Evolutionary conservation across 2,329 filamentous ascomycete genomes (phyloP), one percentile per base, ranked within the genome.

Genomic region (Phyllosticta capitalensis): DNA sequence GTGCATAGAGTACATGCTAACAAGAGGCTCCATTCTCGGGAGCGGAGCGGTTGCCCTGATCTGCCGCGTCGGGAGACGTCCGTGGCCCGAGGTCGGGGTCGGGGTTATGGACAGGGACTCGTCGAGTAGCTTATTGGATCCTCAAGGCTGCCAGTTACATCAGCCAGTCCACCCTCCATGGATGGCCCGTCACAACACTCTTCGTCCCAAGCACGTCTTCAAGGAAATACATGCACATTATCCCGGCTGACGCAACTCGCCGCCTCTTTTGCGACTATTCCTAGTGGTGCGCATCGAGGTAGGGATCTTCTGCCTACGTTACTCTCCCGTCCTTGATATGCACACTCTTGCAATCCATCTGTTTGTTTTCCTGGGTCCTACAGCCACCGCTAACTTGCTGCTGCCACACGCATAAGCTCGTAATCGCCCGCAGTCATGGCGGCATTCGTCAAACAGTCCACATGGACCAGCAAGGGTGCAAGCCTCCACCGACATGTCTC

Each of bases 381-480:
- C 33, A 33, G 56, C 56, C 56, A 45, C 52, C 17, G 52, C 56
- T 51, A 59, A 59, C 52, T 54, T 33, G 56, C 56, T 33, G 56
- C 56, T 58, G 51, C 56, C 58, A 54, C 58, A 22, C 58, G 54
- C 51, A 53, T 24, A 60, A 60, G 58, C 58, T 60, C 58, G 58
- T 60, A 54, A 60, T 60, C 22, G 54, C 58, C 22, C 50, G 49
- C 58, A 56, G 54, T 48, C 30, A 60, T 60, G 58, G 54, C 58
- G 54, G 54, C 22, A 60, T 30, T 20, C 17, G 54, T 30, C 17
- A 60, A 53, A 28, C 49, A 50, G 24, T 56, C 58, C 58, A 60
- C 58, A 60, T 60, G 58, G 58, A 28, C 45, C 56, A 26, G 45
- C 52, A 28, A 21, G 22, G n/a, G 38, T 50, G 57, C 45, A 26